Evolutionary conservation across 2,329 filamentous ascomycete species (phyloP), one percentile per base, ranked within the genome.

Genomic region (Ceratocystis cubensis): DNA sequence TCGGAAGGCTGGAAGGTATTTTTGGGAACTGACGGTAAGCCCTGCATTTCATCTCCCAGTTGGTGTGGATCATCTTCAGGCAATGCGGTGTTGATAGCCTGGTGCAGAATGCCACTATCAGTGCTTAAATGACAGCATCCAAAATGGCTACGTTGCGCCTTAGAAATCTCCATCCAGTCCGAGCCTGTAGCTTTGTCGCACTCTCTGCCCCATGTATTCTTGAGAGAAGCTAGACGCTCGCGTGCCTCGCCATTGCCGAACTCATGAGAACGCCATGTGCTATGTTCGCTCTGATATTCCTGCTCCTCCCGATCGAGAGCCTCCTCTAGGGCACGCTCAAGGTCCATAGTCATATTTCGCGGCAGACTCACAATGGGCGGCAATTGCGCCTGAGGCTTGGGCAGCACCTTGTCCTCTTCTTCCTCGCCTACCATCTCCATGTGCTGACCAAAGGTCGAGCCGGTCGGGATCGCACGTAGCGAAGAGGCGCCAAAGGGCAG

Each of bases 321-420:
- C 20, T 67, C 63, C 28, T 65, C 46, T 13, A 67, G 20, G 2
- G 53, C 62, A 33, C 46, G 56, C 22, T 63, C 50, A 13, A 67
- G 59, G 53, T 67, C 66, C 62, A 65, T 65, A 1, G 66, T 67
- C 30, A 67, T 44, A 46, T 67, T 48, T 6, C 48, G 63, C 5
- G 63, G 63, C n/a, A 67, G 25, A 28, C 3, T 46, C 10, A 20
- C 28, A 3, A 17, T 41, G 2, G 41, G 37, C n/a, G n/a, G 44
- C 10, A 15, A 13, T 25, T n/a, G 45, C 2, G 28, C 13, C 44
- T 48, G 30, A 7, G 61, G 61, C 22, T 45, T 33, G 2, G 30
- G 3, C 50, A 33, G 63, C 33, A 37, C 1, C 22, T 25, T 28
- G 15, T 25, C 30, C 28, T 63, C 41, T 20, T 50, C 28, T n/a